phyloP scores from a whole-genome alignment of 306 rosid genomes.

The Arachis hypogaea region DNA sequence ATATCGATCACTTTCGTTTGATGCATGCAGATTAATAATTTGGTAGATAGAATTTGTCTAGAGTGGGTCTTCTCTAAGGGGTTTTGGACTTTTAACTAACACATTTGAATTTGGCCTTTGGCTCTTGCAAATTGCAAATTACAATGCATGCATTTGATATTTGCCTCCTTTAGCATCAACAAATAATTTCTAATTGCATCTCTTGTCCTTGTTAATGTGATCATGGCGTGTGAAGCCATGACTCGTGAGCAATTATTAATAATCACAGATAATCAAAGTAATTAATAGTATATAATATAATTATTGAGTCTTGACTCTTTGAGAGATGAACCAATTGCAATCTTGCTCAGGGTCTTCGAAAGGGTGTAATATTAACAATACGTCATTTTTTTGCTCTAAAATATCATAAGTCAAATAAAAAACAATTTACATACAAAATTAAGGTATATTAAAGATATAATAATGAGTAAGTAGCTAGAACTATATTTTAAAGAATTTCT shows the following conservation, averaged over 20 bases:
- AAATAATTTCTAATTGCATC: no score
- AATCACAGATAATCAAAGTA: no score
- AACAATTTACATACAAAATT: background rate
- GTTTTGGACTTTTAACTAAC: background rate
- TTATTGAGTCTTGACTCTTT: background rate
- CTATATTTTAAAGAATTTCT: background rate
- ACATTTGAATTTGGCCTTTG: background rate
- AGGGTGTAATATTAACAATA: background rate
- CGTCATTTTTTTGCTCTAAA: no score
- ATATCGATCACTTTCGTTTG: background rate
- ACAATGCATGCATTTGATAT: background rate
- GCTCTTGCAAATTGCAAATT: background rate
- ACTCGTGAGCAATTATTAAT: no score
- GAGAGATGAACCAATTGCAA: background rate
- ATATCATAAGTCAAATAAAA: no score
- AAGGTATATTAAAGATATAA: background rate
- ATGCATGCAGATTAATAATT: constrained; percentile 8
- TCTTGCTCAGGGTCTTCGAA: background rate
- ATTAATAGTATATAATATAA: no score
- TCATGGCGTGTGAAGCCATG: no score
- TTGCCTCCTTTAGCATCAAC: background rate
- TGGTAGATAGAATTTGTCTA: background rate
- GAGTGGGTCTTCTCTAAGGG: background rate
- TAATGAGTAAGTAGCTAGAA: no score
- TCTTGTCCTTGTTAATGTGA: background rate